Evolutionary conservation across 2,329 filamentous ascomycete genomes (phyloP), one percentile per base, ranked within the genome.

Genomic region (Cadophora gregata): DNA sequence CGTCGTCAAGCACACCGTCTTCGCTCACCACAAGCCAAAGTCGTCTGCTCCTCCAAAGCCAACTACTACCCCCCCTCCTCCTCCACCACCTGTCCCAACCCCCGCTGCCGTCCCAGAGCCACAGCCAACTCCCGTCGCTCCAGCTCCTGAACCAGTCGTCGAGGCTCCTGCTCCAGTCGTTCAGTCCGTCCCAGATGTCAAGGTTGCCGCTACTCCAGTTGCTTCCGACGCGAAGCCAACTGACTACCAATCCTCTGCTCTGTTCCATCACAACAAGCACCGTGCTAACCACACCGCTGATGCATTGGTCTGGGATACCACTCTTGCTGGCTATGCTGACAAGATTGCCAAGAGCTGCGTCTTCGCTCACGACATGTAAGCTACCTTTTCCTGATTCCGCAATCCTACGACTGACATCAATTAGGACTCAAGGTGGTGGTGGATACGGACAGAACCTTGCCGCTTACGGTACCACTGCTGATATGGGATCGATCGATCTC

Each of bases 391-490:
- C 16, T 10, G 5, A 51, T 21, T n/a, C 56, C 5, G 14, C 4
- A n/a, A 25, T 50, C 36, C 16, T 9, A n/a, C 27, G 48, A 47
- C 79, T 84, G 69, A 84, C 74, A 66, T 38, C n/a, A 3, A 67
- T 50, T 67, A 88, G 85, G 73, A 78, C 81, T 29, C 81, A 85
- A 56, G 86, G 86, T 69, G 83, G 81, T 60, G 88, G 87, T 64
- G 83, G 85, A 53, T 96, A 96, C 76, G 96, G 96, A 70, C 96
- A 99, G 82, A 99, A 98, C 85, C 90, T 98, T 67, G 95, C 92
- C 76, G 89, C 90, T 72, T 84, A 79, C 77, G 84, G 80, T 58
- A 79, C 79, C 59, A 62, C 60, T 62, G 78, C 79, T 31, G 79
- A 81, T 56, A 78, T 81, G 27, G 73, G 64, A n/a, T 71, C 78